Evolutionary conservation across 306 rosid genomes (phyloP).

Genomic region (Castanospermum australe): DNA sequence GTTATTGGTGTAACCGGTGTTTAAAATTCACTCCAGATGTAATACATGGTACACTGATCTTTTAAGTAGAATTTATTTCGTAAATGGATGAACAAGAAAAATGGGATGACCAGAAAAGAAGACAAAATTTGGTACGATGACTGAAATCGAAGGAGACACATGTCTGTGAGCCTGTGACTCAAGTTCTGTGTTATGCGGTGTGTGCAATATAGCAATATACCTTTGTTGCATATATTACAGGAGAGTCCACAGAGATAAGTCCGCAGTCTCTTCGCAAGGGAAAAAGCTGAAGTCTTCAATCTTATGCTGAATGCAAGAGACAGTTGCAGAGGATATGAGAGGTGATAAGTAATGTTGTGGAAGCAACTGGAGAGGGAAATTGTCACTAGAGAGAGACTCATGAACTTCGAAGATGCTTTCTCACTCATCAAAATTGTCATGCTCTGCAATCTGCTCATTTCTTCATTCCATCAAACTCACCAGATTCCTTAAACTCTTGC

Average conservation of each 20-base stretch:
- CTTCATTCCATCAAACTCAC: not conserved
- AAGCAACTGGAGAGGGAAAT: conserved; percentile 30
- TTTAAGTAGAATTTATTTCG: not conserved
- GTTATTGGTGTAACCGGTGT: no score
- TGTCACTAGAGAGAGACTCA: not conserved
- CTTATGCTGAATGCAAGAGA: not conserved
- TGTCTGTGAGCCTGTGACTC: conserved; percentile 15
- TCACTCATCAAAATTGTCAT: not conserved
- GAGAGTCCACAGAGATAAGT: not conserved
- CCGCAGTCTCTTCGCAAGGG: not conserved
- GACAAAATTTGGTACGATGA: not conserved
- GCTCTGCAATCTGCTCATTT: not conserved
- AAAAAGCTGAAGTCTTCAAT: not conserved
- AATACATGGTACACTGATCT: not conserved
- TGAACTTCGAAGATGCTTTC: not conserved
- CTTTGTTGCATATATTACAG: not conserved
- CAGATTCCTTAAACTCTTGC: not conserved
- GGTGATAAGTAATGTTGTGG: conserved; percentile 19
- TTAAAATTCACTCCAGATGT: not conserved
- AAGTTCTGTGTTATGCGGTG: conserved; percentile 18
- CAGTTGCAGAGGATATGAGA: conserved; percentile 17
- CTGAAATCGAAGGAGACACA: conserved; percentile 9
- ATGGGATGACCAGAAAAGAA: not conserved
- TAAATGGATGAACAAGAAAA: conserved; percentile 18
- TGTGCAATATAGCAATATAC: not conserved